A percentile compares a stretch with the other conserved stretches of the same genome.
Conservation (phyloP, 352 stramenopile species). For the Peronospora farinosa region DNA sequence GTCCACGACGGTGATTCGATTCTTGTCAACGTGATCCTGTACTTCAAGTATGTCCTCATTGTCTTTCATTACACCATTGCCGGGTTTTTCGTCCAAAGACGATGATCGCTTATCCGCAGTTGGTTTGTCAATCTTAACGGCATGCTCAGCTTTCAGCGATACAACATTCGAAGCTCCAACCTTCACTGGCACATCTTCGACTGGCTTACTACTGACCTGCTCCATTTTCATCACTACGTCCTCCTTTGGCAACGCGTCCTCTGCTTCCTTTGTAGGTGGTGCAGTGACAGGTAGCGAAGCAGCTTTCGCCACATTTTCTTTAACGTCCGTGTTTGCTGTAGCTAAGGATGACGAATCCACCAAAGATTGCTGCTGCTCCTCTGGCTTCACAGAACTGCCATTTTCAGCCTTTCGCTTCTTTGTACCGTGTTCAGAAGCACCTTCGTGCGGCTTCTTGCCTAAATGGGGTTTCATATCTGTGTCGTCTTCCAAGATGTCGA, state of each 20-base stretch:
- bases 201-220: not conserved
- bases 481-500: constrained; percentile 53
- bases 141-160: constrained; percentile 6
- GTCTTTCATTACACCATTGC: constrained; percentile 8
- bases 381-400: constrained; percentile 14
- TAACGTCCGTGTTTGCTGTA: constrained; percentile 11
- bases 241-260: constrained; percentile 7
- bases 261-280: constrained; percentile 13
- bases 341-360: constrained; percentile 3
- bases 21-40: constrained; percentile 47
- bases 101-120: constrained; percentile 7
- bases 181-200: constrained; percentile 5
- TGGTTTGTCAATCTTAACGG: constrained; percentile 2
- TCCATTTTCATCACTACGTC: constrained; percentile 12
- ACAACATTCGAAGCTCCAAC: not conserved
- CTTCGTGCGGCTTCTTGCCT: constrained; percentile 30
- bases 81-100: constrained; percentile 10
- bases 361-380: constrained; percentile 12
- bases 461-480: constrained; percentile 22
- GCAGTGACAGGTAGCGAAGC: not conserved
- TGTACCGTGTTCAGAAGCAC: constrained; percentile 17
- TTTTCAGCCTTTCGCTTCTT: constrained; percentile 50
- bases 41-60: constrained; percentile 28
- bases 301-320: constrained; percentile 3
- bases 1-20: constrained; percentile 50